Percentiles rank a stretch among this genome's conserved stretches.
Evolutionary conservation across 2,329 filamentous ascomycete species (phyloP).

Genomic region (Claviceps capensis): DNA sequence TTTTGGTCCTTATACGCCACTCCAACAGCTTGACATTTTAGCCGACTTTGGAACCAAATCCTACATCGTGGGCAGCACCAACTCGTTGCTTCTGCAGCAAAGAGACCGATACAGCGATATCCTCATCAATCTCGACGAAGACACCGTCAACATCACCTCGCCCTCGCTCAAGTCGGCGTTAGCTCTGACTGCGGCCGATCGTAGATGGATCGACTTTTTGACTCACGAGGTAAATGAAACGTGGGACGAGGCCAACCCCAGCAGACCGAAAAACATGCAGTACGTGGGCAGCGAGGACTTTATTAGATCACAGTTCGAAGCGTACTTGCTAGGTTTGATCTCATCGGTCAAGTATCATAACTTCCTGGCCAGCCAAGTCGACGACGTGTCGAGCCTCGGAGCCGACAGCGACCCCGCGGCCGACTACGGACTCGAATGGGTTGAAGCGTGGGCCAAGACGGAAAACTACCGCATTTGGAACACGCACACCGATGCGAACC

Average conservation of each 20-base stretch:
- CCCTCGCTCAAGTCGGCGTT: constrained; percentile 63
- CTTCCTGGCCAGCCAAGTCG: constrained; percentile 52
- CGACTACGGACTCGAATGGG: constrained; percentile 75
- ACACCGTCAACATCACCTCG: constrained; percentile 72
- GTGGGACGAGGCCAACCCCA: constrained; percentile 87
- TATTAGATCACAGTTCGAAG: constrained; percentile 92
- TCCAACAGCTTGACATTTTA: constrained; percentile 88
- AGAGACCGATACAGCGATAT: constrained; percentile 94
- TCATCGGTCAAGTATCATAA: constrained; percentile 82
- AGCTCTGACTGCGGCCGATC: constrained; percentile 68
- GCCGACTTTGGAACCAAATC: constrained; percentile 92
- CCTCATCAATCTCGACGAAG: constrained; percentile 88
- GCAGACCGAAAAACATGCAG: constrained; percentile 82
- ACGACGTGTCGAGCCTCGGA: constrained; percentile 51
- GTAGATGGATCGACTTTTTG: constrained; percentile 92
- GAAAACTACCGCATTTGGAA: constrained; percentile 90
- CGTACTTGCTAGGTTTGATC: constrained; percentile 82
- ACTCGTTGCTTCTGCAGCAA: constrained; percentile 84
- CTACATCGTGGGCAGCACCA: constrained; percentile 94
- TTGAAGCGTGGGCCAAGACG: constrained; percentile 76
- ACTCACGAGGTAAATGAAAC: constrained; percentile 90
- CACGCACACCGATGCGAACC: constrained; percentile 62
- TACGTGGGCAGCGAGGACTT: constrained; percentile 96
- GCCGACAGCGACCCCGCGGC: constrained; percentile 71
- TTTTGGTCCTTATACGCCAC: constrained; percentile 90